Evolutionary conservation across 768 basidiomycete genomes (phyloP), one percentile per base, ranked within the genome.

Genomic region (Mrakia gelida): DNA sequence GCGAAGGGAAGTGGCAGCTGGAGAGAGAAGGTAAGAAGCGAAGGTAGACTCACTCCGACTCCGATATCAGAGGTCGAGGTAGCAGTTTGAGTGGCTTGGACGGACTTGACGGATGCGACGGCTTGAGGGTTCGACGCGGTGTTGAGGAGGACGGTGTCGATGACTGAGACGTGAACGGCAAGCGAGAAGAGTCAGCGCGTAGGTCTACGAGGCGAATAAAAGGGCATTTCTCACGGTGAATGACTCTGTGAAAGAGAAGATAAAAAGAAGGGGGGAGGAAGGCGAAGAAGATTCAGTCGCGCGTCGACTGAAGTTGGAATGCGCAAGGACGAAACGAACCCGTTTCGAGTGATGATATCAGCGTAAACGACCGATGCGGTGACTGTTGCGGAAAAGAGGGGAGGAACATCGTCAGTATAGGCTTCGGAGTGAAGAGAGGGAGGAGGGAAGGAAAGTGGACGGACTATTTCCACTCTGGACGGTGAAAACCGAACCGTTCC

Each of bases 301-400:
- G 49, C 49, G 49, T 52, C 49, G 49, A 52, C 9, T n/a, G 38
- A 38, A 38, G 16, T 52, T 5, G 49, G 4, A 52, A 52, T 2
- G 18, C 9, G 49, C 2, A 16, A 52, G 18, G 18, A 21, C 49
- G 49, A 52, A 52, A 52, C 49, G 34, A n/a, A 34, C 41, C 67
- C 92, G 80, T 92, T 92, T 18, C 86, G 81, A 41, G 88, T 83
- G 80, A 92, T 84, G 10, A 91, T 86, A 82, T 92, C 90, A 21
- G 88, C 41, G 38, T 21, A 23, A 4, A 70, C 34, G 11, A 70
- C 26, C 15, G 45, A 45, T 3, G 67, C 67, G 21, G 67, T 70
- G 34, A 70, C 65, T 62, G 6, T 28, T n/a, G n/a, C n/a, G n/a
- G n/a, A n/a, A 3, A 38, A 1, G 10, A 62, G n/a, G 32, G 1